Evolutionary conservation across 1,139 yeast genomes (phyloP).

Genomic region (Ogataea hybrid): DNA sequence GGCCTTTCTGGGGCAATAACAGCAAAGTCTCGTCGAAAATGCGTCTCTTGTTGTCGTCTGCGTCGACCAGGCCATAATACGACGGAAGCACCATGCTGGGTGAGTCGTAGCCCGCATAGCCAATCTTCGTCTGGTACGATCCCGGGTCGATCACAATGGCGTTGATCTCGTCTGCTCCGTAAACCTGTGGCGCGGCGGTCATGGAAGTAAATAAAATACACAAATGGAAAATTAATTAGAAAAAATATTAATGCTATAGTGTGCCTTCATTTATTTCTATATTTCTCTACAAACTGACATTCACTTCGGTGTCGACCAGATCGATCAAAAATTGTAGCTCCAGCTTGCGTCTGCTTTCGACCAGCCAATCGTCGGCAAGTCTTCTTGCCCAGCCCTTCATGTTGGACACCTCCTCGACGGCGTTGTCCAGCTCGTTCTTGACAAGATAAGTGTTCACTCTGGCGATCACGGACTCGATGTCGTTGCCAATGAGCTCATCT

Average conservation of each 20-base stretch:
- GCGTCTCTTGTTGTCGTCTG: constrained; percentile 24
- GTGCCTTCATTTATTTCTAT: not conserved
- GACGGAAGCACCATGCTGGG: constrained; percentile 81
- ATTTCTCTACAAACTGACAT: constrained; percentile 23
- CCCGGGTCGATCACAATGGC: constrained; percentile 95
- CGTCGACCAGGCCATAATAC: constrained; percentile 38
- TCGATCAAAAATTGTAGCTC: constrained; percentile 81
- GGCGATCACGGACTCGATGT: constrained; percentile 85
- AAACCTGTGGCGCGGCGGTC: constrained; percentile 43
- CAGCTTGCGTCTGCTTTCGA: constrained; percentile 82
- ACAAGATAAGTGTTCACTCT: constrained; percentile 76
- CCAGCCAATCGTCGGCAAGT: constrained; percentile 88
- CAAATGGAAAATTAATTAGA: not conserved
- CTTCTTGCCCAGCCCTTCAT: constrained; percentile 93
- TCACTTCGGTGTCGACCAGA: constrained; percentile 55
- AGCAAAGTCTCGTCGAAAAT: constrained; percentile 57
- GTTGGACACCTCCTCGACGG: constrained; percentile 88
- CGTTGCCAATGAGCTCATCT: constrained; percentile 61
- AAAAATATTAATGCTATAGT: constrained; percentile 1
- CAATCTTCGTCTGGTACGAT: constrained; percentile 75
- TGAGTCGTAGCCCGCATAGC: constrained; percentile 92
- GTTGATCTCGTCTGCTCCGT: constrained; percentile 79
- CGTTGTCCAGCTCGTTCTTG: constrained; percentile 77
- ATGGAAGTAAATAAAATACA: constrained; percentile 11
- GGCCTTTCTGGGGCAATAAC: constrained; percentile 49